Base-by-base conservation (phyloP, 2,329 filamentous ascomycete genomes). In the Colletotrichum liriopes region DNA sequence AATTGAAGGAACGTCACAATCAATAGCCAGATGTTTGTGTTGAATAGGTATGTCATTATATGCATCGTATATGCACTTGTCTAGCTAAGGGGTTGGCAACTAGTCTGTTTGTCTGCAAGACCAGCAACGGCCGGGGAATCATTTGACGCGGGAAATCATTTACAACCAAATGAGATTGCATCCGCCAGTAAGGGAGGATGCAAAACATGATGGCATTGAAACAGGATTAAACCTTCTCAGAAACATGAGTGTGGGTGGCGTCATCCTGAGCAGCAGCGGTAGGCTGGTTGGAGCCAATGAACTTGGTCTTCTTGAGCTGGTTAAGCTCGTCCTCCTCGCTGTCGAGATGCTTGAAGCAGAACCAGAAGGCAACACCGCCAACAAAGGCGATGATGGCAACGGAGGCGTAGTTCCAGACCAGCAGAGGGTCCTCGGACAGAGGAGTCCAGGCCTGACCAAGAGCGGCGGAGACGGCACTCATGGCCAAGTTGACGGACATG, bases 391-490 rank as follows among this genome's bases (percentile, higher is more conserved):
- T 84, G 69, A 90, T 82, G 7, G 92, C 90, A 23, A 93, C 87
- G 23, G 86, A 79, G 11, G 85, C 87, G 81, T 95, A 95, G 83
- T 94, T 93, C 91, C 92, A 94, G 5, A 92, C 87, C 49, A 93
- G 84, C 32, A 92, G 81, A 2, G 92, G 92, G 78, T 94, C 91
- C 8, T 83, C 85, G 0, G 89, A 88, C 1, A 94, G 83, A 0
- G 88, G 84, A 9, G 89, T 88, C 49, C 93, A 87, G 0, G 91
- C 92, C 83, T 94, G 90, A n/a, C 91, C 92, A 61, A 95, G 83
- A 45, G 93, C 92, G 39, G 91, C 86, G 1, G 91, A 90, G 75
- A 95, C 86, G 69, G 92, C 93, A 39, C 86, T 91, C 87, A 90
- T 94, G 84, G 93, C 91, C 49, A 94, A 86, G 78, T 91, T 91